Base-by-base conservation (phyloP, 176 grass and related monocot species). In the Poa pratensis region DNA sequence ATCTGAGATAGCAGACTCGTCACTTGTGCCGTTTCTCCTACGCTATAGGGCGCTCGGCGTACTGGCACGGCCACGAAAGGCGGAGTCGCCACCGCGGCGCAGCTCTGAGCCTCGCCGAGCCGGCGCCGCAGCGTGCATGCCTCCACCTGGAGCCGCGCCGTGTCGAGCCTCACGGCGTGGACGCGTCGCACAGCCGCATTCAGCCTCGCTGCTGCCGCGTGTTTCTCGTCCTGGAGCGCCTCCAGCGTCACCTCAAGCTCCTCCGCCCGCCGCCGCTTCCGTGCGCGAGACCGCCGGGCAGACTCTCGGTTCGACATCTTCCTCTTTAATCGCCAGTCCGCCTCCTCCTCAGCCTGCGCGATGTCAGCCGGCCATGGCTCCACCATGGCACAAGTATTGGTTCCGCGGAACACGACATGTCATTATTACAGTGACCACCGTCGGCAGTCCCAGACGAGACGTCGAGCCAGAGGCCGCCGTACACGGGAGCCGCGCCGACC, bases 281-380 rank as follows among this genome's bases (percentile, higher is more conserved):
- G 85, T 50, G 80, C 88, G 1, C 92, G 84, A 12, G 92, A 91
- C 80, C 87, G 60, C n/a, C 81, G 78, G 63, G 92, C 92, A 6
- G 93, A 92, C 78, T 94, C 93, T 10, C 90, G 73, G 90, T 94
- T 94, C 30, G 93, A 92, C 9, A 90, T 73, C 87, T 71, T 92
- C 66, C 93, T 85, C 30, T 69, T 54, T 59, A 77, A 52, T 27
- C 78, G 77, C 9, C 84, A 79, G 32, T 75, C 60, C 6, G 50
- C 76, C 1, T 57, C 77, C 7, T 15, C 28, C 14, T 6, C 20
- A 9, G 14, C 15, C 32, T 2, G 7, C 20, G 27, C 7, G 35
- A 28, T 35, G n/a, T 39, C 37, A n/a, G n/a, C n/a, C 50, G 11
- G 51, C 50, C 8, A 1, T 2, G 63, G 9, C 73, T n/a, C n/a